Evolutionary conservation across 495 filamentous ascomycete genomes (phyloP).

Genomic region (Pseudotulostoma volvatum): DNA sequence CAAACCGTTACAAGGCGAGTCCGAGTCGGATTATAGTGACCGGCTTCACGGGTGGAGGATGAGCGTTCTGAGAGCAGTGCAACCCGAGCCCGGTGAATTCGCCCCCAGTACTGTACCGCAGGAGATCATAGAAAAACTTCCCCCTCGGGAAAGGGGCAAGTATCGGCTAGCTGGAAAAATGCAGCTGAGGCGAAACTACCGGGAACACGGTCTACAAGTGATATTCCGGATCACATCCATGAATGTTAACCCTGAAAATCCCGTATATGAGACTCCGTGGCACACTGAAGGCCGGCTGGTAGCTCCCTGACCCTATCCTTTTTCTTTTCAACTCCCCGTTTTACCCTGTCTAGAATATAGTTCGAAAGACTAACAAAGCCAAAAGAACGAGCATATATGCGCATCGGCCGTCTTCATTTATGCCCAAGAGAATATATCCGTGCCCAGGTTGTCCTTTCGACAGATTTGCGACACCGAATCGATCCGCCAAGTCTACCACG

Average conservation of each 20-base stretch:
- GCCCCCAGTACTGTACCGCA: constrained; percentile 18
- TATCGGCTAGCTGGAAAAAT: constrained; percentile 14
- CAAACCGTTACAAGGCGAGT: constrained; percentile 7
- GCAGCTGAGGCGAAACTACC: constrained; percentile 22
- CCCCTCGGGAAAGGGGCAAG: constrained; percentile 9
- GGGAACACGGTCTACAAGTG: constrained; percentile 22
- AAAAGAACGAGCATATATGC: constrained; percentile 27
- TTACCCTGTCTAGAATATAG: background rate
- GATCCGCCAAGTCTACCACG: constrained; percentile 17
- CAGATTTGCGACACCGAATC: constrained; percentile 15
- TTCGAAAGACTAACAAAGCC: background rate
- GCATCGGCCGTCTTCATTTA: constrained; percentile 15
- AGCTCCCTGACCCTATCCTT: constrained; percentile 3
- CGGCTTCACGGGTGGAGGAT: constrained; percentile 14
- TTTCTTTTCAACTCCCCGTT: no score
- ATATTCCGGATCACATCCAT: constrained; percentile 22
- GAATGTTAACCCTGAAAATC: constrained; percentile 19
- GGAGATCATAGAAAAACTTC: constrained; percentile 13
- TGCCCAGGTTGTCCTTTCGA: constrained; percentile 11
- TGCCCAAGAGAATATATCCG: constrained; percentile 14
- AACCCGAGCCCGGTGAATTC: constrained; percentile 18
- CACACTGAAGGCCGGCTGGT: constrained; percentile 26
- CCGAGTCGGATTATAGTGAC: constrained; percentile 13
- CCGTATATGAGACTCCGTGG: constrained; percentile 19
- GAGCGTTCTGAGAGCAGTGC: constrained; percentile 11